Evolutionary conservation across 352 stramenopile species (phyloP), one percentile per base, ranked within the genome.

Genomic region (Pythium pyrilobum): DNA sequence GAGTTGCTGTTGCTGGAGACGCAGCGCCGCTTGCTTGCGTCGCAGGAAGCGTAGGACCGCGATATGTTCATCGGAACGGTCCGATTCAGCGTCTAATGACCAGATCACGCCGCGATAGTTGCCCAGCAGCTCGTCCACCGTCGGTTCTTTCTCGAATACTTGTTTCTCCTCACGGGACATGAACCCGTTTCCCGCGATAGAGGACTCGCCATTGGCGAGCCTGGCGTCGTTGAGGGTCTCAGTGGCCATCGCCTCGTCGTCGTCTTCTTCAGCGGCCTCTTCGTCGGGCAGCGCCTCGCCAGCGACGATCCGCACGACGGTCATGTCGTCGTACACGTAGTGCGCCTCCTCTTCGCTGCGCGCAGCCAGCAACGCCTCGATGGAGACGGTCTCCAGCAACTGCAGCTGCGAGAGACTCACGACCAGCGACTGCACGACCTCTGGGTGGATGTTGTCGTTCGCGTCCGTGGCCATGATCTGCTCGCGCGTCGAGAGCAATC

Each of bases 321-420:
- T 66, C 27, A 42, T 34, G 23, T 66, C 59, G 12, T 58, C 54
- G 53, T 66, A 66, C 5, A 52, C 15, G 36, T 66, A 66, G 32
- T 66, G 59, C 1, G 24, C 44, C 8, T 57, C 32, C 24, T 51
- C 13, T 32, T 66, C 59, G 11, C 33, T 58, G 20, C 10, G 23
- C 5, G 52, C 13, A 10, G 7, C 40, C 13, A 66, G 12, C 6
- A 66, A 44, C 32, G 33, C 52, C 28, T 62, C 59, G 8, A 66
- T 57, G 15, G 52, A 40, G 32, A 58, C 37, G 21, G 27, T 36
- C 13, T 58, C 54, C n/a, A 62, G 34, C 41, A 62, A 34, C 33
- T 62, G 49, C 12, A 66, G 31, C 40, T 66, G 59, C 40, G 52
- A 56, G 31, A 63, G 55, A 52, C 46, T 56, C 55, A 63, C 55